phyloP scores from a whole-genome alignment of 768 basidiomycete genomes.

The Leccinum longicurvipes region DNA sequence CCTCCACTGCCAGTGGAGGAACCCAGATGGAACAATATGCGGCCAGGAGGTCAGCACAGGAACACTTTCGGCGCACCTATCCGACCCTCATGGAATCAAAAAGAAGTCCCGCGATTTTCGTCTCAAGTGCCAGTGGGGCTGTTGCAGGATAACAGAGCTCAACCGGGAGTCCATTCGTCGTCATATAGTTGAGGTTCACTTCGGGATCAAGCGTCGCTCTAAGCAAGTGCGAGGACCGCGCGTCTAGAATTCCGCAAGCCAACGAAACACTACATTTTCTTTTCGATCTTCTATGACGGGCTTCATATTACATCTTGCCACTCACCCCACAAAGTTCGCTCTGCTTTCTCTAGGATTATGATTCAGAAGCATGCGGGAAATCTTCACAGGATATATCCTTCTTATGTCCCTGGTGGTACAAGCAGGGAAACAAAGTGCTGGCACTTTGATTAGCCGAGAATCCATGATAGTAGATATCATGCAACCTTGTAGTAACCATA shows the following conservation, averaged over 20 bases:
- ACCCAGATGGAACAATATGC: conserved; percentile 1
- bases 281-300: too few species aligned
- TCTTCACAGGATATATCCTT: too few species aligned
- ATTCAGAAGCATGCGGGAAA: too few species aligned
- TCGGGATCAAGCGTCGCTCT: conserved; percentile 5
- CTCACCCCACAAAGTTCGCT: too few species aligned
- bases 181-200: conserved; percentile 16
- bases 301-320: too few species aligned
- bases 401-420: too few species aligned
- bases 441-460: too few species aligned
- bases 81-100: conserved; percentile 12
- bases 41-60: background rate
- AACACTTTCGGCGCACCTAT: conserved; percentile 12
- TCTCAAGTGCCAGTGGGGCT: conserved; percentile 9
- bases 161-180: conserved; percentile 21
- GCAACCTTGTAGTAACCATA: too few species aligned
- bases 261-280: too few species aligned
- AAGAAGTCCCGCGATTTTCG: background rate
- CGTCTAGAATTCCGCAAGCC: background rate
- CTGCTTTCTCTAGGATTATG: too few species aligned
- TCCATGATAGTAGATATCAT: too few species aligned
- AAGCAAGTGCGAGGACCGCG: background rate
- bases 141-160: conserved; percentile 5
- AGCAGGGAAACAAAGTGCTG: too few species aligned
- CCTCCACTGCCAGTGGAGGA: conserved; percentile 6